A percentile compares a stretch with the other conserved stretches of the same genome.
These are phyloP conservation scores for Lasiodiplodia sp. DNA, from an alignment of 2,329 filamentous ascomycete species.

Conservation along the genomic window DNA sequence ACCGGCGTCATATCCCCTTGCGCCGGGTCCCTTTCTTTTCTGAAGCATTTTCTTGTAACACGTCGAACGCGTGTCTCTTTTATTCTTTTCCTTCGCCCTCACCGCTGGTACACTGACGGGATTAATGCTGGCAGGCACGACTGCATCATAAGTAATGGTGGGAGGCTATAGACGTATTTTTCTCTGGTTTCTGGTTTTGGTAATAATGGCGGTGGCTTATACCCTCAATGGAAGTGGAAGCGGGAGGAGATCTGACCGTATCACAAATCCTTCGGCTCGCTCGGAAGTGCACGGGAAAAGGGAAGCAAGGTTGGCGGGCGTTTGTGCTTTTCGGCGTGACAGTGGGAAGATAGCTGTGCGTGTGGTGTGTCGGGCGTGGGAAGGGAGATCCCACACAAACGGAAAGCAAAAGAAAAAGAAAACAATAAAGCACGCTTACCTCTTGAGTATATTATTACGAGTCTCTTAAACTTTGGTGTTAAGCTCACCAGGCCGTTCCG, in stretches of 20 bases:
- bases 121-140: not conserved
- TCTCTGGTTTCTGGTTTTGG: not conserved
- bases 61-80: not conserved
- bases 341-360: not conserved
- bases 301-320: slow-evolving; percentile 1
- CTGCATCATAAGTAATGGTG: not conserved
- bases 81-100: not conserved
- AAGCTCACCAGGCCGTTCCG: not conserved
- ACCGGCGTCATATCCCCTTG: not conserved
- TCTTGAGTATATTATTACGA: not conserved
- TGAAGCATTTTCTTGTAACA: slow-evolving; percentile 8
- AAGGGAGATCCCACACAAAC: not conserved
- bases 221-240: slow-evolving; percentile 4
- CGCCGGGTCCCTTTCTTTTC: not conserved
- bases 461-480: not conserved
- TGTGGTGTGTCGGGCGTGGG: not conserved
- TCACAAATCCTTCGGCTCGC: not conserved
- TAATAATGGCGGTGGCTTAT: slow-evolving; percentile 10
- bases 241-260: not conserved
- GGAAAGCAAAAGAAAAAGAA: not conserved
- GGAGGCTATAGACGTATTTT: slow-evolving; percentile 10
- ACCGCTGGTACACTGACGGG: not conserved
- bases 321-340: slow-evolving; percentile 6
- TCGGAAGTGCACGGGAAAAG: not conserved
- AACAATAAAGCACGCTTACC: not conserved